Evolutionary conservation across 768 basidiomycete species (phyloP).

Genomic region (Cyathus striatus): DNA sequence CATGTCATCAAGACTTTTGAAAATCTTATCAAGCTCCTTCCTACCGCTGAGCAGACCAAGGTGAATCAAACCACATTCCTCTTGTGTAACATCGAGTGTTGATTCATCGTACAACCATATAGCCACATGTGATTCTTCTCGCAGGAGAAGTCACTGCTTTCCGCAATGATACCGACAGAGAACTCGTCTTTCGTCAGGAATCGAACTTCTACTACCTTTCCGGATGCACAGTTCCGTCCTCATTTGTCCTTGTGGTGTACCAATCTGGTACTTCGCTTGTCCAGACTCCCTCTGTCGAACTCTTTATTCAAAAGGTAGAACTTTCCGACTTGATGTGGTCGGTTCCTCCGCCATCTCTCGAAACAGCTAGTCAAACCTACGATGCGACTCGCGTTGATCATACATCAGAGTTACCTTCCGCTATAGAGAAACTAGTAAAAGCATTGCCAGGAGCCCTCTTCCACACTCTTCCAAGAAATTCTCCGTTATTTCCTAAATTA

Average conservation of each 20-base stretch:
- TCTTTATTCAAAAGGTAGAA: constrained; percentile 79
- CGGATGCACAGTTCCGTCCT: constrained; percentile 71
- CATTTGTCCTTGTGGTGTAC: constrained; percentile 59
- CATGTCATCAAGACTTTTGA: constrained; percentile 52
- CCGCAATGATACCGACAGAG: constrained; percentile 83
- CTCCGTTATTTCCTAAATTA: constrained; percentile 48
- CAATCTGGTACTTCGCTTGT: constrained; percentile 43
- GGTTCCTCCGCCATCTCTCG: constrained; percentile 66
- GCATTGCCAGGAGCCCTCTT: constrained; percentile 51
- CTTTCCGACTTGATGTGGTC: constrained; percentile 84
- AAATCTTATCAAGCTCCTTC: constrained; percentile 44
- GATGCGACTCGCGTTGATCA: constrained; percentile 60
- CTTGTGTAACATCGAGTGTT: neutral
- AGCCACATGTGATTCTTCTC: constrained; percentile 70
- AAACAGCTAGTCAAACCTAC: constrained; percentile 45
- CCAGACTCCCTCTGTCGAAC: constrained; percentile 38
- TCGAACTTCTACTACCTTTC: constrained; percentile 88
- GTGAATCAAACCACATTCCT: constrained; percentile 28
- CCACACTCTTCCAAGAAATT: constrained; percentile 56
- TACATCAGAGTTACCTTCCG: constrained; percentile 35
- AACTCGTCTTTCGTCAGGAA: constrained; percentile 64
- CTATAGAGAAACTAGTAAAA: constrained; percentile 42
- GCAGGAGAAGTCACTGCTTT: constrained; percentile 59
- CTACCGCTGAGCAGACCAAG: constrained; percentile 44
- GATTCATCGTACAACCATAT: constrained; percentile 1